Evolutionary conservation across 2,329 filamentous ascomycete genomes (phyloP).

Genomic region (Penicillium sp.): DNA sequence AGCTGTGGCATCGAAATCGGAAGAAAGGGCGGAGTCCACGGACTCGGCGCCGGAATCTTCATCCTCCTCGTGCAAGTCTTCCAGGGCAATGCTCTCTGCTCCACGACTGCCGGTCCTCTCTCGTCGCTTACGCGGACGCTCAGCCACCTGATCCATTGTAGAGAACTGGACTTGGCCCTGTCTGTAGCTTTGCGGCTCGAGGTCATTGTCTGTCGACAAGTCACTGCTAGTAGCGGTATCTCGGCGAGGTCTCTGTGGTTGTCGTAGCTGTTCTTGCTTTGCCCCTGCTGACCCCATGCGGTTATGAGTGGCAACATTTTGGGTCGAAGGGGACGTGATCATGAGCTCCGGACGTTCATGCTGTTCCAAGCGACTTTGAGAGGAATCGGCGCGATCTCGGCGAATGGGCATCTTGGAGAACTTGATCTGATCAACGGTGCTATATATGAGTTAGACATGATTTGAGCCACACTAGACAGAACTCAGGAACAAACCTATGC

Average conservation of each 20-base stretch:
- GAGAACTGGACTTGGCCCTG: constrained; percentile 50
- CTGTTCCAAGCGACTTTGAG: constrained; percentile 62
- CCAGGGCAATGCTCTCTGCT: constrained; percentile 29
- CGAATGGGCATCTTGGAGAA: constrained; percentile 94
- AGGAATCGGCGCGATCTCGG: constrained; percentile 73
- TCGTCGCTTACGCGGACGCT: constrained; percentile 27
- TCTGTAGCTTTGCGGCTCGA: constrained; percentile 51
- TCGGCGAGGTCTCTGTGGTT: constrained; percentile 50
- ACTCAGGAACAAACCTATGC: constrained; percentile 29
- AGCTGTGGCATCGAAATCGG: constrained; percentile 52
- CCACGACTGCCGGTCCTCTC: constrained; percentile 28
- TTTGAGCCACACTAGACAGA: not conserved
- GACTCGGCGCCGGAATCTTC: constrained; percentile 48
- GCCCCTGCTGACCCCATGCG: constrained; percentile 55
- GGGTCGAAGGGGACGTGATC: constrained; percentile 54
- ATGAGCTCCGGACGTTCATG: constrained; percentile 47
- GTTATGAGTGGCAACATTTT: constrained; percentile 44
- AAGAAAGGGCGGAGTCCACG: constrained; percentile 48
- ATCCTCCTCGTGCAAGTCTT: constrained; percentile 37
- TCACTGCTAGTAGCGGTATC: constrained; percentile 64
- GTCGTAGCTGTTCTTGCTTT: constrained; percentile 44
- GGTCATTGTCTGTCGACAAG: constrained; percentile 61
- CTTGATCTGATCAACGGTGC: constrained; percentile 83
- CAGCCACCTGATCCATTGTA: constrained; percentile 34
- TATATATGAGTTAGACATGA: constrained; percentile 26